A percentile compares a stretch with the other conserved stretches of the same genome.
Evolutionary conservation across 805 yeast species (phyloP).

Genomic region (Candida vartiovaarae): DNA sequence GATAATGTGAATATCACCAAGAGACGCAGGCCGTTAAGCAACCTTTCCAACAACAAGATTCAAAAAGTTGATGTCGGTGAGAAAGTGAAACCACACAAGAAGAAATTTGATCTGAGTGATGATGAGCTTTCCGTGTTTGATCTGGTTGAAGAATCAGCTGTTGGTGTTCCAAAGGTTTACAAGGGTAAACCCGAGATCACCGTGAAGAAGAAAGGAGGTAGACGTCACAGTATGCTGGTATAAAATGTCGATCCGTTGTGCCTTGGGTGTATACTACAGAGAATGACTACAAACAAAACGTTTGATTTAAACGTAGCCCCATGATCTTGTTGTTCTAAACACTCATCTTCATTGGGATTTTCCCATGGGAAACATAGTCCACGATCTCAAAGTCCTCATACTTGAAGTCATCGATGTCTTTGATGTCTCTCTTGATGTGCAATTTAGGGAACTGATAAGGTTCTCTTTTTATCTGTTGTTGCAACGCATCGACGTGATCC

Average conservation of each 20-base stretch:
- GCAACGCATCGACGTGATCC: constrained; percentile 88
- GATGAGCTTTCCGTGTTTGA: constrained; percentile 24
- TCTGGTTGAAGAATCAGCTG: constrained; percentile 22
- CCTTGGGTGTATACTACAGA: background rate
- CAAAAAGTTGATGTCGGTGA: constrained; percentile 4
- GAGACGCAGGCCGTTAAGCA: constrained; percentile 21
- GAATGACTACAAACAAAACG: too few species aligned
- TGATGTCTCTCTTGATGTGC: constrained; percentile 58
- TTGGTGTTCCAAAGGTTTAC: constrained; percentile 24
- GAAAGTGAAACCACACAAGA: constrained; percentile 5
- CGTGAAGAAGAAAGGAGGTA: constrained; percentile 12
- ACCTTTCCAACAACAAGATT: constrained; percentile 15
- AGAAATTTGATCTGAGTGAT: constrained; percentile 5
- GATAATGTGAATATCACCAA: constrained; percentile 21
- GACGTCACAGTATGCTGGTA: constrained; percentile 22
- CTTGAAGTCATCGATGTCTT: constrained; percentile 76
- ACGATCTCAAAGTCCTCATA: constrained; percentile 81
- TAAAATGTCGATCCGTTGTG: constrained; percentile 1
- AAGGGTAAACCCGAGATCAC: constrained; percentile 18
- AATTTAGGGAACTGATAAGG: constrained; percentile 82
- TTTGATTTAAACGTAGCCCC: too few species aligned
- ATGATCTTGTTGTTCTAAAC: constrained; percentile 39
- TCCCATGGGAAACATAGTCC: constrained; percentile 74
- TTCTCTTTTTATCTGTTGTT: constrained; percentile 65
- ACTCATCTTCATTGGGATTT: constrained; percentile 95